phyloP scores from a whole-genome alignment of 2,329 filamentous ascomycete species.

The Botryotinia convoluta region DNA sequence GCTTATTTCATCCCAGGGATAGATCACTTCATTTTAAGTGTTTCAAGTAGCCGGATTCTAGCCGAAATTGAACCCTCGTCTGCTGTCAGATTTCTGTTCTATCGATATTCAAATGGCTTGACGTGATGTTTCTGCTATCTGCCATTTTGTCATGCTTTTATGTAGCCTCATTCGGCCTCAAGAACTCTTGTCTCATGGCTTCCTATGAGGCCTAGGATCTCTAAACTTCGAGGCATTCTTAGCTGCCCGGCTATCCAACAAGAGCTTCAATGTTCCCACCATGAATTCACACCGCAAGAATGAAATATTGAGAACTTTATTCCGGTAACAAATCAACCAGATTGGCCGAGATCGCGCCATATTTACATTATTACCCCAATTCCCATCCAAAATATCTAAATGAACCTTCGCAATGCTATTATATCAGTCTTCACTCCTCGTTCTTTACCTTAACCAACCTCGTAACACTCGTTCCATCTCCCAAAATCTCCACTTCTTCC shows the following conservation, averaged over 20 bases:
- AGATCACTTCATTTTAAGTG: neutral
- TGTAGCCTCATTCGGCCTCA: neutral
- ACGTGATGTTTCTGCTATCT: neutral
- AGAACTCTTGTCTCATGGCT: neutral
- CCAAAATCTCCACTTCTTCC: constrained; percentile 57
- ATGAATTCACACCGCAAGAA: neutral
- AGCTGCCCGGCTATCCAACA: neutral
- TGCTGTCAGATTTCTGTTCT: neutral
- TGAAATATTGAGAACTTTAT: neutral
- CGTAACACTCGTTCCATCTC: constrained; percentile 66
- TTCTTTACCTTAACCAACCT: constrained; percentile 44
- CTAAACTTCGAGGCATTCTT: neutral
- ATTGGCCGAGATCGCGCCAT: no score
- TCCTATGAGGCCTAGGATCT: neutral
- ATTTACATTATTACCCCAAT: neutral
- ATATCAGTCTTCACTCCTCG: neutral
- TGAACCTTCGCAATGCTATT: neutral
- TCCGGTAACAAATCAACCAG: neutral
- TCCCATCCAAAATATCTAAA: neutral
- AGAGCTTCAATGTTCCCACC: neutral
- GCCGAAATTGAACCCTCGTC: neutral
- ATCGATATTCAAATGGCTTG: neutral
- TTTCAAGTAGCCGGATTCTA: no score
- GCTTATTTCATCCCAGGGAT: neutral
- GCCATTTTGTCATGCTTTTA: neutral